Percentiles rank a stretch among this genome's conserved stretches.
Conservation (phyloP, 768 basidiomycete genomes). For the Rhodosporidiobolus odoratus region DNA sequence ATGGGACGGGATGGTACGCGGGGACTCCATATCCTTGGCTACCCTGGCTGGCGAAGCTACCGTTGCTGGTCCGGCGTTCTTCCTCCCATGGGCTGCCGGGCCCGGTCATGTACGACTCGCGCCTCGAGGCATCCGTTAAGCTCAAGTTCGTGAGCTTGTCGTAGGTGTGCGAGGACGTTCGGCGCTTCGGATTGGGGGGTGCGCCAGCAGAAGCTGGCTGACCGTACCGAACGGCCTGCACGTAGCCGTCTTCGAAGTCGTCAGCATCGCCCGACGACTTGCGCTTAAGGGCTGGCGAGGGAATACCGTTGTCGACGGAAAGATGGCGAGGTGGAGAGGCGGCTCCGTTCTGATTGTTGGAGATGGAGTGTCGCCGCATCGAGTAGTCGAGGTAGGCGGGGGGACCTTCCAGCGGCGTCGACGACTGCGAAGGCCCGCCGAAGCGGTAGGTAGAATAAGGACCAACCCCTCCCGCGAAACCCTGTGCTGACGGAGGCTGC, state of each 20-base stretch:
- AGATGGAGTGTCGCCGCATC: slow-evolving; percentile 68
- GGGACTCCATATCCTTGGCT: neutral
- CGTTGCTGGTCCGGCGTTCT: slow-evolving; percentile 24
- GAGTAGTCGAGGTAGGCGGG: slow-evolving; percentile 63
- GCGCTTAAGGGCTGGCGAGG: slow-evolving; percentile 30
- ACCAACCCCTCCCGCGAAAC: neutral
- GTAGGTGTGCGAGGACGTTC: slow-evolving; percentile 15
- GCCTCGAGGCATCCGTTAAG: slow-evolving; percentile 8
- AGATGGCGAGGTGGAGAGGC: neutral
- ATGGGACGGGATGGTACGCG: neutral
- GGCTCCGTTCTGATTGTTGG: slow-evolving; percentile 45
- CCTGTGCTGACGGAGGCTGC: neutral
- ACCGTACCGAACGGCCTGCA: neutral
- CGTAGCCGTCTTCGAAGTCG: slow-evolving; percentile 1
- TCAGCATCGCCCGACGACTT: slow-evolving; percentile 24
- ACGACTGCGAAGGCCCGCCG: slow-evolving; percentile 33
- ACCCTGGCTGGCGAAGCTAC: slow-evolving; percentile 9
- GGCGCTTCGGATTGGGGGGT: slow-evolving; percentile 20
- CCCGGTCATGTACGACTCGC: slow-evolving; percentile 15
- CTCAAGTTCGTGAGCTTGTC: slow-evolving; percentile 25
- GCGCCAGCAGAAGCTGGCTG: neutral
- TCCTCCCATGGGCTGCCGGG: slow-evolving; percentile 27
- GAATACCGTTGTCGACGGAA: neutral
- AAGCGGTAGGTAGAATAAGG: slow-evolving; percentile 24
- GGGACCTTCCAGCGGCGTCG: slow-evolving; percentile 47